A percentile compares a stretch with the other conserved stretches of the same genome.
Conservation (phyloP, 345 rosid genomes). For the Heritiera littoralis region DNA sequence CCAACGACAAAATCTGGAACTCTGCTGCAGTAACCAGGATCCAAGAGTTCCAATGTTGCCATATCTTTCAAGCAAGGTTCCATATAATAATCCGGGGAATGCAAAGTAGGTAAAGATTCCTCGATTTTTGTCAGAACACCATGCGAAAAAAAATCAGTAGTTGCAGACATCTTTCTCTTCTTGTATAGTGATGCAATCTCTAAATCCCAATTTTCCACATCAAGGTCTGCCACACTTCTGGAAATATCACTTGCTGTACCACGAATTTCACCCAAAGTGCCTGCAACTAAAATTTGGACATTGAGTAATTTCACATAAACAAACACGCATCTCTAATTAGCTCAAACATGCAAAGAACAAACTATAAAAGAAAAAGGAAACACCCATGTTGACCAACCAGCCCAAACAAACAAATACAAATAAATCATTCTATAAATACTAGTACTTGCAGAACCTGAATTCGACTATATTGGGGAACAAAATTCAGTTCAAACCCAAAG, state of each 20-base stretch:
- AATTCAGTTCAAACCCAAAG: background rate
- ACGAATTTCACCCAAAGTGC: background rate
- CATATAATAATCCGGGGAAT: constrained; percentile 57
- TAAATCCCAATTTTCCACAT: constrained; percentile 4
- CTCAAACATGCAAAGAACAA: background rate
- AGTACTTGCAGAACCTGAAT: background rate
- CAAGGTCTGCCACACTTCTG: constrained; percentile 4
- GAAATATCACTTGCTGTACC: constrained; percentile 5
- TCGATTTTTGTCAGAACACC: constrained; percentile 33
- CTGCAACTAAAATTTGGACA: background rate
- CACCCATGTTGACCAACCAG: background rate
- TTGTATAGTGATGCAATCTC: constrained; percentile 25
- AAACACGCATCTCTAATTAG: background rate
- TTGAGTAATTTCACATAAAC: constrained; percentile 8
- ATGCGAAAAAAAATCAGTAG: constrained; percentile 16
- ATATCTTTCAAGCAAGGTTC: constrained; percentile 65
- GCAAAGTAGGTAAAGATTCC: constrained; percentile 55
- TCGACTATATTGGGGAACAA: background rate
- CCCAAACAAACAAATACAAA: background rate
- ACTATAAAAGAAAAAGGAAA: background rate
- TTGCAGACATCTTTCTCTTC: constrained; percentile 49
- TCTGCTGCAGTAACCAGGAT: constrained; percentile 69
- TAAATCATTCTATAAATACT: background rate
- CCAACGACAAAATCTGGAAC: constrained; percentile 79
- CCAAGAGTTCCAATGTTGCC: constrained; percentile 46